These are phyloP conservation scores for Globisporangium spiculum DNA, from an alignment of 352 stramenopile genomes.

Conservation along the genomic window DNA sequence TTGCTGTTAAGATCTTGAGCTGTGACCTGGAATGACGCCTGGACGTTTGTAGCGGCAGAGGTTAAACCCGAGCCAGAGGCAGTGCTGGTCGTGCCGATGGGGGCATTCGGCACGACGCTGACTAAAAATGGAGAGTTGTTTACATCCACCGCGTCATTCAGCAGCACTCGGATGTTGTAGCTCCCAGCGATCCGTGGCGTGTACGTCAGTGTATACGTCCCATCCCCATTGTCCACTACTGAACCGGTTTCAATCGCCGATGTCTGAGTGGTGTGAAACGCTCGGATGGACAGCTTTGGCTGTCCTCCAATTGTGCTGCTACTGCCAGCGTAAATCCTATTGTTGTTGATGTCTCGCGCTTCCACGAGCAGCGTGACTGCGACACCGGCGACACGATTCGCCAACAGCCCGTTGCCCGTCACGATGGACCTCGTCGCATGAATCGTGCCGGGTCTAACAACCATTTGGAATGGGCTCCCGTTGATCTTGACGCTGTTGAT, in stretches of 20 bases:
- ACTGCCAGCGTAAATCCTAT: slow-evolving; percentile 44
- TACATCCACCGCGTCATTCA: slow-evolving; percentile 33
- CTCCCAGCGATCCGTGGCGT: slow-evolving; percentile 37
- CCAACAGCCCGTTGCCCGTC: slow-evolving; percentile 39
- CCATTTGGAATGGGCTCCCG: slow-evolving; percentile 43
- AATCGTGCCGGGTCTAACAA: slow-evolving; percentile 39
- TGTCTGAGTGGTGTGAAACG: slow-evolving; percentile 28
- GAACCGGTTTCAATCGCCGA: slow-evolving; percentile 28
- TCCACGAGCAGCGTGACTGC: slow-evolving; percentile 39
- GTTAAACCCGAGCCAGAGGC: slow-evolving; percentile 34
- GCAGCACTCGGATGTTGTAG: slow-evolving; percentile 47
- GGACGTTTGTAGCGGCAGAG: slow-evolving; percentile 48
- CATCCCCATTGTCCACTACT: slow-evolving; percentile 45
- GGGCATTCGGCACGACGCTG: slow-evolving; percentile 42
- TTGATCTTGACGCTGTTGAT: slow-evolving; percentile 36
- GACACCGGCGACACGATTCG: slow-evolving; percentile 43
- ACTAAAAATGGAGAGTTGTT: slow-evolving; percentile 63
- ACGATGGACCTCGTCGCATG: slow-evolving; percentile 41
- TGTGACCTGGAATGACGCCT: slow-evolving; percentile 56
- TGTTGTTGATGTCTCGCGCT: slow-evolving; percentile 51
- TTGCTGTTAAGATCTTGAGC: slow-evolving; percentile 60
- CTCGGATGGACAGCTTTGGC: slow-evolving; percentile 31
- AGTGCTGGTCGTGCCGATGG: slow-evolving; percentile 40
- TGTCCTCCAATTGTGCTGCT: not conserved
- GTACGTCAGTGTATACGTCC: slow-evolving; percentile 48